Evolutionary conservation across 1,139 yeast genomes (phyloP).

Genomic region (Diutina sp.): DNA sequence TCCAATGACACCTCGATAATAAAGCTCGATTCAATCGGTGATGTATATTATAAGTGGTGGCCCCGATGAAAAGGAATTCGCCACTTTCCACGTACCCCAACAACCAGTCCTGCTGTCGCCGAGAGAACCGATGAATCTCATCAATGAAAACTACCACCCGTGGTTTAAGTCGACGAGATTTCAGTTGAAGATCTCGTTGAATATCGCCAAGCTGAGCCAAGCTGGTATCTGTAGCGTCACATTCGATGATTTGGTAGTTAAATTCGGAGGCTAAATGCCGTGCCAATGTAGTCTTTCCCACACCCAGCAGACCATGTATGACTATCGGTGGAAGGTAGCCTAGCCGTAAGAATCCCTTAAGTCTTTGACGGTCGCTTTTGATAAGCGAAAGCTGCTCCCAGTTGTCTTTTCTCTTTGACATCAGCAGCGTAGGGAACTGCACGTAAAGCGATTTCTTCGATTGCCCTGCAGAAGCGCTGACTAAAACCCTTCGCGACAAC

Average conservation of each 20-base stretch:
- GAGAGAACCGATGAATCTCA: constrained; percentile 28
- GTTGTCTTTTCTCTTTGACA: background rate
- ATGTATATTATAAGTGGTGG: constrained; percentile 25
- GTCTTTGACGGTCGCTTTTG: constrained; percentile 3
- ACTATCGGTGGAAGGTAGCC: constrained; percentile 33
- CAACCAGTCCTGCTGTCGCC: constrained; percentile 30
- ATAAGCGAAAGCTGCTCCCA: background rate
- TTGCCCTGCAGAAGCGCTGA: background rate
- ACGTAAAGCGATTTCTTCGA: background rate
- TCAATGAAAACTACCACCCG: constrained; percentile 28
- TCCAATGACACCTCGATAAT: constrained; percentile 27
- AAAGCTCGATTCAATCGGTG: constrained; percentile 24
- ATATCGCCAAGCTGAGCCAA: constrained; percentile 17
- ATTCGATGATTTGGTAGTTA: constrained; percentile 23
- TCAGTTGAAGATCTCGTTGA: constrained; percentile 15
- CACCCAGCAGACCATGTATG: constrained; percentile 33
- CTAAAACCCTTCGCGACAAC: background rate
- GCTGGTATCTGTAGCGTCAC: constrained; percentile 29
- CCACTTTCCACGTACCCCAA: constrained; percentile 30
- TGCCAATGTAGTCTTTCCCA: constrained; percentile 35
- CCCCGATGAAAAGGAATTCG: constrained; percentile 28
- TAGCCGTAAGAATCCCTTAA: constrained; percentile 19
- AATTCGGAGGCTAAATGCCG: constrained; percentile 20
- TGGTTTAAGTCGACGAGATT: constrained; percentile 9
- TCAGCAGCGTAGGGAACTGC: background rate